Conservation (phyloP, 2,329 filamentous ascomycete species). For the Chrysoporthe puriensis region DNA sequence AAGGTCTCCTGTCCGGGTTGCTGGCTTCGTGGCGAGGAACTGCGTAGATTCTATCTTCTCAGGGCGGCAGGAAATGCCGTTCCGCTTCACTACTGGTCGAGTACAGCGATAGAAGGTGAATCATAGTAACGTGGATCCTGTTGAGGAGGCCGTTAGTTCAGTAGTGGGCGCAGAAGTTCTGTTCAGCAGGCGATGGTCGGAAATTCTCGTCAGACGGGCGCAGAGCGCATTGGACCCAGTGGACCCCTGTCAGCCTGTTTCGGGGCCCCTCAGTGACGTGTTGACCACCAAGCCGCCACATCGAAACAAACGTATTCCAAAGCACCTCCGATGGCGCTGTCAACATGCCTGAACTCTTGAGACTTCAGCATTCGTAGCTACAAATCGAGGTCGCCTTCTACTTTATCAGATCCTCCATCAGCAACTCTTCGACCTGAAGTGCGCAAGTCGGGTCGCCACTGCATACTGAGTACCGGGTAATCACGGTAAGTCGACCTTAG, state of each 20-base stretch:
- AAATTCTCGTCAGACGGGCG: slow-evolving; percentile 1
- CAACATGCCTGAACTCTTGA: no score
- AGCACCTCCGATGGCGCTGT: no score
- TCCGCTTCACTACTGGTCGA: background rate
- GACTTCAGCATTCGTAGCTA: no score
- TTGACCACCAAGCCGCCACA: background rate
- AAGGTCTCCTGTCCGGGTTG: background rate
- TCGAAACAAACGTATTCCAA: no score
- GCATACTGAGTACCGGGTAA: background rate
- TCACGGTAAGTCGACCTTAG: background rate
- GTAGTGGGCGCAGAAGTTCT: background rate
- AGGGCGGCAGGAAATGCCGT: slow-evolving; percentile 23
- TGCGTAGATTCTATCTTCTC: slow-evolving; percentile 7
- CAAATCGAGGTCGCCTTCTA: background rate
- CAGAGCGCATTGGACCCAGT: background rate
- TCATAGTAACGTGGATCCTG: slow-evolving; percentile 17
- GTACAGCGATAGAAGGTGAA: background rate
- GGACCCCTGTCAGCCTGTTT: background rate
- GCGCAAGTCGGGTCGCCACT: background rate
- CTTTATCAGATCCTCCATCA: background rate
- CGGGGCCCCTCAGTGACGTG: slow-evolving; percentile 12
- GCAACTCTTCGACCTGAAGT: background rate
- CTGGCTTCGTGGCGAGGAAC: background rate
- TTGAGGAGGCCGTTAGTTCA: background rate
- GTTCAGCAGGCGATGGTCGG: background rate